phyloP scores from a whole-genome alignment of 2,329 filamentous ascomycete species.

The Fusarium sp. region DNA sequence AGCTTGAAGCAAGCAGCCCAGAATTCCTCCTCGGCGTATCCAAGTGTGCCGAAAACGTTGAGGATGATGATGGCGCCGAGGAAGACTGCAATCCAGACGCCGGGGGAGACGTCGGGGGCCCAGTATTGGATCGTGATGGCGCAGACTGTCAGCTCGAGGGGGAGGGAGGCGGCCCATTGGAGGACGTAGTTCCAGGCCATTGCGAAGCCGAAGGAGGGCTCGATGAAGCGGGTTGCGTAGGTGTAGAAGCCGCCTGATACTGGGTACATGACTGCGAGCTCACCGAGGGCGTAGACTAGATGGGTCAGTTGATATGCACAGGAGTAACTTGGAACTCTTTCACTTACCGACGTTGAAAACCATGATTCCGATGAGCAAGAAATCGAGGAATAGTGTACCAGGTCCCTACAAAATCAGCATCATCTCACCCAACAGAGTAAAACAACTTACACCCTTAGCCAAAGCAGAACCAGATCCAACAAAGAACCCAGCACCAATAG shows the following conservation, averaged over 20 bases:
- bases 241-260: slow-evolving; percentile 65
- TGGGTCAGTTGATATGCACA: not conserved
- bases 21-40: slow-evolving; percentile 65
- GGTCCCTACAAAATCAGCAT: slow-evolving; percentile 45
- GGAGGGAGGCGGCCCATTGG: slow-evolving; percentile 54
- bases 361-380: slow-evolving; percentile 65
- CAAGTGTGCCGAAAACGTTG: slow-evolving; percentile 64
- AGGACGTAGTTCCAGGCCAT: slow-evolving; percentile 60
- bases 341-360: slow-evolving; percentile 60
- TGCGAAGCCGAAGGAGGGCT: slow-evolving; percentile 64
- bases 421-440: too few species aligned
- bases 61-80: slow-evolving; percentile 58
- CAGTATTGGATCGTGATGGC: slow-evolving; percentile 56
- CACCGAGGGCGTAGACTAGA: slow-evolving; percentile 64
- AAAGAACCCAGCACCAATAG: slow-evolving; percentile 69
- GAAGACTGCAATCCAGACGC: slow-evolving; percentile 57
- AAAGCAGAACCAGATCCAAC: slow-evolving; percentile 65
- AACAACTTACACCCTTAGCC: slow-evolving; percentile 50
- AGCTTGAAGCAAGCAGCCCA: slow-evolving; percentile 64
- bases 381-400: slow-evolving; percentile 57
- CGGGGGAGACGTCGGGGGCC: slow-evolving; percentile 48
- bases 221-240: slow-evolving; percentile 55
- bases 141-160: slow-evolving; percentile 53
- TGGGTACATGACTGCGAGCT: slow-evolving; percentile 67
- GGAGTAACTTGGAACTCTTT: too few species aligned